Percentiles rank a stretch among this genome's conserved stretches.
These are phyloP conservation scores for Spathaspora sp. DNA, from an alignment of 1,139 yeast genomes.

Conservation along the genomic window DNA sequence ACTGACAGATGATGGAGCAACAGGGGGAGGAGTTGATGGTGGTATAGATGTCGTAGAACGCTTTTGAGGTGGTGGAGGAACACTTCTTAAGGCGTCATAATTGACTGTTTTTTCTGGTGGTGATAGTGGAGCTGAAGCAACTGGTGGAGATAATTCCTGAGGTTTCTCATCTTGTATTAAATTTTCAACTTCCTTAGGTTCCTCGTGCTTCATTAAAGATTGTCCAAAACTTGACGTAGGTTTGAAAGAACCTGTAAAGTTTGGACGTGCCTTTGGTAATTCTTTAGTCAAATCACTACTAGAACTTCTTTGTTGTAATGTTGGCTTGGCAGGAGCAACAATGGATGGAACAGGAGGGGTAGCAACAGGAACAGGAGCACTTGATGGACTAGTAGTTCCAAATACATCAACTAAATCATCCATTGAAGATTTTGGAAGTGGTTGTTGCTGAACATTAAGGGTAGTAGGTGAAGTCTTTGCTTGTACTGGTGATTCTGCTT, in stretches of 20 bases:
- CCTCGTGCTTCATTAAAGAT: slow-evolving; percentile 37
- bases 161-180: slow-evolving; percentile 24
- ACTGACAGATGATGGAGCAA: slow-evolving; percentile 10
- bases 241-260: slow-evolving; percentile 38
- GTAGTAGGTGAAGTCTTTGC: background rate
- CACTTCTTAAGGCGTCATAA: slow-evolving; percentile 48
- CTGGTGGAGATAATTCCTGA: background rate
- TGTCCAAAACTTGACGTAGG: slow-evolving; percentile 78
- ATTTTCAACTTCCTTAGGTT: slow-evolving; percentile 24
- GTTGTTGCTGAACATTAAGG: slow-evolving; percentile 2
- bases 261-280: slow-evolving; percentile 39
- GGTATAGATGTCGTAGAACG: slow-evolving; percentile 16
- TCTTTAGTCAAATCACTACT: slow-evolving; percentile 36
- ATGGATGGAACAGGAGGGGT: slow-evolving; percentile 3
- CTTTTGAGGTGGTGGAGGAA: slow-evolving; percentile 45
- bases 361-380: slow-evolving; percentile 16
- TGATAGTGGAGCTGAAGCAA: slow-evolving; percentile 12
- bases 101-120: slow-evolving; percentile 28
- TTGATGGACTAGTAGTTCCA: slow-evolving; percentile 34
- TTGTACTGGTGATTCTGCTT: slow-evolving; percentile 6
- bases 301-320: slow-evolving; percentile 26
- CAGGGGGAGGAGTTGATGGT: slow-evolving; percentile 13
- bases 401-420: slow-evolving; percentile 66
- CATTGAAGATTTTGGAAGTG: slow-evolving; percentile 52
- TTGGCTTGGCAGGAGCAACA: slow-evolving; percentile 14